Conservation (phyloP, 2,329 filamentous ascomycete genomes). For the Dactylellina leptospora region DNA sequence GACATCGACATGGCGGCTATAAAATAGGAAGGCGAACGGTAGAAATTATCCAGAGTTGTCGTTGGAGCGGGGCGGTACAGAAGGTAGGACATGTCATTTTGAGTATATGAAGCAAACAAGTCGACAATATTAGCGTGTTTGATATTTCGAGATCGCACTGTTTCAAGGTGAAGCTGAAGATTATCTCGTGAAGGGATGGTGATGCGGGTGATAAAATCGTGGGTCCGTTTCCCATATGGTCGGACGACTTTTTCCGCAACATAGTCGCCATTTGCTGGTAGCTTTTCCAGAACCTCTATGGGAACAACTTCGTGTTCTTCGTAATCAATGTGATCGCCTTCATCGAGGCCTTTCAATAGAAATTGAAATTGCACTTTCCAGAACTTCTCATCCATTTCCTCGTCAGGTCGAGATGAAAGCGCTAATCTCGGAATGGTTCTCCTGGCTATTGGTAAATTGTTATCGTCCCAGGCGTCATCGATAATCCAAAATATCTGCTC, state of each 20-base stretch:
- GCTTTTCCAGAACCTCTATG: constrained; percentile 69
- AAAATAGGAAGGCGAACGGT: constrained; percentile 71
- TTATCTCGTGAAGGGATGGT: constrained; percentile 30
- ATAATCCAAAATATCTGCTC: constrained; percentile 79
- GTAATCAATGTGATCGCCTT: constrained; percentile 71
- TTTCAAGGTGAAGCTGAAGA: constrained; percentile 44
- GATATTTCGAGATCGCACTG: constrained; percentile 59
- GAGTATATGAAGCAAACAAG: constrained; percentile 75
- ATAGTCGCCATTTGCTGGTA: constrained; percentile 20
- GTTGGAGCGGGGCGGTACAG: constrained; percentile 72
- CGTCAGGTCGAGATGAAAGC: constrained; percentile 71
- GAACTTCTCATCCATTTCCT: constrained; percentile 67
- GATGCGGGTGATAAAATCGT: constrained; percentile 45
- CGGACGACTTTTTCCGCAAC: constrained; percentile 44
- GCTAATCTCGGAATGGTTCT: constrained; percentile 72
- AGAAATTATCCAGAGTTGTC: constrained; percentile 75
- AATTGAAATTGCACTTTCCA: constrained; percentile 76
- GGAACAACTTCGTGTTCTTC: constrained; percentile 74
- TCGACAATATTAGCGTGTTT: constrained; percentile 75
- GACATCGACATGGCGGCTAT: constrained; percentile 71
- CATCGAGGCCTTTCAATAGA: constrained; percentile 70
- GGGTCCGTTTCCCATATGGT: constrained; percentile 38
- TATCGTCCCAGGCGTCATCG: constrained; percentile 79
- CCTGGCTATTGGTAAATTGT: constrained; percentile 74
- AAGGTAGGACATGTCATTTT: constrained; percentile 71